Percentiles rank a stretch among this genome's conserved stretches.
Conservation (phyloP, 106 monocot genomes). For the Allium fistulosum region DNA sequence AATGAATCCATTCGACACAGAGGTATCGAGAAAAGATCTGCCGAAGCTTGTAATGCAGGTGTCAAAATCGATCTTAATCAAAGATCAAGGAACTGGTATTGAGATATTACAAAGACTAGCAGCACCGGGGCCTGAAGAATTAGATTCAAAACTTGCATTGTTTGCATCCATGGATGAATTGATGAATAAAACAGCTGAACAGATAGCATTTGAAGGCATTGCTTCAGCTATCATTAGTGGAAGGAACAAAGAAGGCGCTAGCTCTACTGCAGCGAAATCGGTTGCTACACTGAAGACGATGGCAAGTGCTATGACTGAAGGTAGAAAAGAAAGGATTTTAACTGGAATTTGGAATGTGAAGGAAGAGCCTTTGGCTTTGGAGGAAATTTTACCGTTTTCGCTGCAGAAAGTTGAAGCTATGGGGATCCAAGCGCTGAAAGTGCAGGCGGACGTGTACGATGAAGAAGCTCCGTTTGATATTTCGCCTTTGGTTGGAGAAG, state of each 20-base stretch:
- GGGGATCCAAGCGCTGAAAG: constrained; percentile 74
- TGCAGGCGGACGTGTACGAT: constrained; percentile 71
- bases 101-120: constrained; percentile 74
- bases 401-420: constrained; percentile 75
- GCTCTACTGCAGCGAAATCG: constrained; percentile 62
- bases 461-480: constrained; percentile 77
- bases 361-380: constrained; percentile 40
- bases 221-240: constrained; percentile 70
- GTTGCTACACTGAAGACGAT: constrained; percentile 47
- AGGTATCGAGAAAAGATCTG: constrained; percentile 27
- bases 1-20: constrained; percentile 54
- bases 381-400: constrained; percentile 51
- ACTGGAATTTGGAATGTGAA: constrained; percentile 77
- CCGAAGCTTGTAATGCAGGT: constrained; percentile 89
- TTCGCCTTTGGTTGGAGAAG: constrained; percentile 18
- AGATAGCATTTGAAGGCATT: constrained; percentile 86
- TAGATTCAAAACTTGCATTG: constrained; percentile 29
- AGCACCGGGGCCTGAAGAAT: constrained; percentile 33
- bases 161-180: constrained; percentile 71
- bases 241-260: constrained; percentile 57
- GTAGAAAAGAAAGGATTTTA: constrained; percentile 51
- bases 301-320: constrained; percentile 38
- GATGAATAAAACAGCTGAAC: constrained; percentile 81
- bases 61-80: constrained; percentile 62
- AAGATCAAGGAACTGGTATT: constrained; percentile 38